Evolutionary conservation across 805 yeast genomes (phyloP), one percentile per base, ranked within the genome.

Genomic region (Saccharomycopsis sp.): DNA sequence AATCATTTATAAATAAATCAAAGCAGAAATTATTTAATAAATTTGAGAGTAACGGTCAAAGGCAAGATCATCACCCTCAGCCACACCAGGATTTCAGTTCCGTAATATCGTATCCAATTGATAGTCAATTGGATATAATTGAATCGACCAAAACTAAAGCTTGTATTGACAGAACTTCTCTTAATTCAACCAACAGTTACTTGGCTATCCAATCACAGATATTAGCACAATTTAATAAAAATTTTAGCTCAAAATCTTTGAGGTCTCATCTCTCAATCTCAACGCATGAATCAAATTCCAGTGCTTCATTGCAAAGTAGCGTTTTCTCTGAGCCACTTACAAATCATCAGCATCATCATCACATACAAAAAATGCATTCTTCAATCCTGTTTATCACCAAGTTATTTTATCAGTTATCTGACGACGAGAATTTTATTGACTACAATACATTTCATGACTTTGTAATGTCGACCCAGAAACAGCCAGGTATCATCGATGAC

Each of bases 211-310:
- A 19, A 6, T 19, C 38, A 9, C 38, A 35, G 13, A 27, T 17
- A 27, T 29, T 14, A 8, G 13, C 26, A 14, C 42, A 23, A 16
- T 21, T 37, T 13, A 37, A 23, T 29, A 37, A 37, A 26, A 37
- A 24, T 16, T 23, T 37, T 19, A 14, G 23, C 40, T 14, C 21
- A 5, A 37, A 37, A 23, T 37, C 40, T 23, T 29, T 23, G 6
- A 23, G 31, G 14, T 24, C 31, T 7, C 31, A 22, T 26, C 28
- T 24, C 11, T 37, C 40, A n/a, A 14, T 37, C 8, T 21, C 40
- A 13, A 5, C 40, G 11, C 40, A 37, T 4, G 40, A 37, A 5
- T 23, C 40, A 8, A n/a, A n/a, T n/a, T 23, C 31, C 21, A n/a
- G 11, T 19, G 5, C 40, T 17, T 37, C 40, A 14, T 7, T 21